Evolutionary conservation across 768 basidiomycete species (phyloP), one percentile per base, ranked within the genome.

Genomic region (Chalciporus chontae): DNA sequence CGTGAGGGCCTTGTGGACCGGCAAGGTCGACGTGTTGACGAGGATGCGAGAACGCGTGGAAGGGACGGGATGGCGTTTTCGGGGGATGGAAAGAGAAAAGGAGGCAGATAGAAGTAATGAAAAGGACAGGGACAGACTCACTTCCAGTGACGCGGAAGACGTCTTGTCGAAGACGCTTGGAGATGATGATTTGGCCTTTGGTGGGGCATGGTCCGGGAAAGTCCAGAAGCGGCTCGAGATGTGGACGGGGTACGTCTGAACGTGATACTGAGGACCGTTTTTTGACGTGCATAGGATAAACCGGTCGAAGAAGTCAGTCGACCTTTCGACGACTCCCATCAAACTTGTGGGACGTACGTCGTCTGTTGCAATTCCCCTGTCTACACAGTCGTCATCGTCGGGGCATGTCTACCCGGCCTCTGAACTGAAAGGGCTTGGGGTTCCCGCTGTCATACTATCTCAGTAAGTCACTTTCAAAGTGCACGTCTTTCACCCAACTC

Each of bases 171-270:
- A 59, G 54, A 58, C 50, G 24, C 49, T 53, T 3, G 61, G 42
- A 8, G 69, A 71, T 39, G 68, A 70, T 23, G 67, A 72, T 19
- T 45, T 64, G 32, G 59, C 55, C 21, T 62, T 63, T 31, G 68
- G 69, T 53, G 71, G 69, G 53, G 66, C 53, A 34, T 75, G 70
- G 71, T 67, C 70, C 10, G 74, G 71, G 43, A 70, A 67, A 51
- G 68, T 78, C 43, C 73, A 75, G 58, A 69, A 70, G 39, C 77
- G 75, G 67, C 61, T 79, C 0, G 78, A 75, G 56, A 67, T 71
- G 53, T 80, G 76, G 78, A 56, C 77, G 17, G 71, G 69, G 77
- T 79, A 47, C 18, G 76, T 66, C 37, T 38, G 17, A 21, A 21
- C n/a, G 17, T 40, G 24, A 15, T 41, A 29, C 37, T 19, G 37